These are phyloP conservation scores for Globomyces pollinis-pini DNA, from an alignment of 192 early-diverging fungal species.

Conservation along the genomic window DNA sequence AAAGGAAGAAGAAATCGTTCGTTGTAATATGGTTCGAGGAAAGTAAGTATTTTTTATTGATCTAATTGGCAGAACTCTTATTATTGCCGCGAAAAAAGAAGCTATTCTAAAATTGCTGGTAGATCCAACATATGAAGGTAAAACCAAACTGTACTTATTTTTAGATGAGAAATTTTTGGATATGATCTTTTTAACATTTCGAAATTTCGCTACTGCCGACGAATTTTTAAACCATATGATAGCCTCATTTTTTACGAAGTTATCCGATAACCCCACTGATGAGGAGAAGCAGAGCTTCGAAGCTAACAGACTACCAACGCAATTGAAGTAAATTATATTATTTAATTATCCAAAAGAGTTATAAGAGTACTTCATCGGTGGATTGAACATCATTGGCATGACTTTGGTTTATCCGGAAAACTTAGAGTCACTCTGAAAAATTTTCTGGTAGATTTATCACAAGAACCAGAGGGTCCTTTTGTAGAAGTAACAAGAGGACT, in stretches of 20 bases:
- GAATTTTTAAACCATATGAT: constrained; percentile 47
- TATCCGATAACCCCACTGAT: constrained; percentile 23
- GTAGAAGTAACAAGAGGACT: constrained; percentile 19
- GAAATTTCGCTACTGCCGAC: constrained; percentile 41
- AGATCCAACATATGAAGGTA: neutral
- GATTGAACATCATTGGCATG: constrained; percentile 49
- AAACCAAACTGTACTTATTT: neutral
- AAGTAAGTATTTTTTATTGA: constrained; percentile 12
- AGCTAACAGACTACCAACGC: constrained; percentile 38
- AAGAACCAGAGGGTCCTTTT: constrained; percentile 26
- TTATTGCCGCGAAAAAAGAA: constrained; percentile 27
- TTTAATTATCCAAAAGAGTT: constrained; percentile 36
- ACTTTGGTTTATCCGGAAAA: constrained; percentile 41
- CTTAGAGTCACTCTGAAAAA: constrained; percentile 32
- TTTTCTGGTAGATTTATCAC: constrained; percentile 30
- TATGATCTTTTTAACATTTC: constrained; percentile 43
- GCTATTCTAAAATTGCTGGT: neutral
- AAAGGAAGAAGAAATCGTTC: constrained; percentile 41
- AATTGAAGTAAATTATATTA: constrained; percentile 29
- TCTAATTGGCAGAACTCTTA: constrained; percentile 4
- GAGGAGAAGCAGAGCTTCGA: constrained; percentile 42
- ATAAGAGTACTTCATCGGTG: constrained; percentile 34
- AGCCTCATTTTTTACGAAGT: constrained; percentile 37
- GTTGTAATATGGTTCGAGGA: constrained; percentile 30
- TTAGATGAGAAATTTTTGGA: constrained; percentile 42